A percentile compares a stretch with the other conserved stretches of the same genome.
Conservation (phyloP, 371 early-diverging fungal genomes). For the Apophysomyces elegans region DNA sequence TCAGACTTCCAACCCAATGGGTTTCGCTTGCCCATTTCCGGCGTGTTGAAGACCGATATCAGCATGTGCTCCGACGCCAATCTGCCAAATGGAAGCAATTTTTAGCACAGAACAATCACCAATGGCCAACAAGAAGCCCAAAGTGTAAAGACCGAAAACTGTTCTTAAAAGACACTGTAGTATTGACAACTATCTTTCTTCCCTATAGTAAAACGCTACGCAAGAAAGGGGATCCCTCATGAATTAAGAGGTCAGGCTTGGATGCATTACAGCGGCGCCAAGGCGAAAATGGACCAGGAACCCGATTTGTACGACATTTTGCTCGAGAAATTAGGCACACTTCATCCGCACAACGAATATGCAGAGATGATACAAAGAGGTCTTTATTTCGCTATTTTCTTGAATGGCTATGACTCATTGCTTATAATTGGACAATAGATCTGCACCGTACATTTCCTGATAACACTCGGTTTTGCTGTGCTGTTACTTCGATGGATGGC, state of each 20-base stretch:
- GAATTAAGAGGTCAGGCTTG: conserved; percentile 72
- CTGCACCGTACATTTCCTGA: conserved; percentile 84
- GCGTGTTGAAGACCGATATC: conserved; percentile 58
- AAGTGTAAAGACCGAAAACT: conserved; percentile 40
- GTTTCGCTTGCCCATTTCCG: conserved; percentile 46
- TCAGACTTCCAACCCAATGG: conserved; percentile 63
- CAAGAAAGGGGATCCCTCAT: conserved; percentile 81
- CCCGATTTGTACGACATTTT: conserved; percentile 63
- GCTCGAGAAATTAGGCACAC: conserved; percentile 52
- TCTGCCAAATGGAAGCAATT: conserved; percentile 57
- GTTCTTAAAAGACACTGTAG: background rate
- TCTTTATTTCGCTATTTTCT: background rate
- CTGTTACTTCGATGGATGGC: conserved; percentile 34
- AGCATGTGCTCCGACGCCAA: conserved; percentile 52
- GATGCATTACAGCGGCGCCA: conserved; percentile 84
- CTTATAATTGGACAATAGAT: conserved; percentile 38
- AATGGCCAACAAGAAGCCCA: conserved; percentile 52
- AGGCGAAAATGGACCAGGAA: conserved; percentile 57
- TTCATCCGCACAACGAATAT: conserved; percentile 59
- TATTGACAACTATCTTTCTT: background rate
- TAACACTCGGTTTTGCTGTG: conserved; percentile 67
- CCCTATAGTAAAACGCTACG: conserved; percentile 65
- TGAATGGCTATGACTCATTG: too few species aligned
- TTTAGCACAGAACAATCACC: conserved; percentile 47
- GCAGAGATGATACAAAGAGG: conserved; percentile 69